Base-by-base conservation (phyloP, 257 asterid genomes). In the Lycium barbarum region DNA sequence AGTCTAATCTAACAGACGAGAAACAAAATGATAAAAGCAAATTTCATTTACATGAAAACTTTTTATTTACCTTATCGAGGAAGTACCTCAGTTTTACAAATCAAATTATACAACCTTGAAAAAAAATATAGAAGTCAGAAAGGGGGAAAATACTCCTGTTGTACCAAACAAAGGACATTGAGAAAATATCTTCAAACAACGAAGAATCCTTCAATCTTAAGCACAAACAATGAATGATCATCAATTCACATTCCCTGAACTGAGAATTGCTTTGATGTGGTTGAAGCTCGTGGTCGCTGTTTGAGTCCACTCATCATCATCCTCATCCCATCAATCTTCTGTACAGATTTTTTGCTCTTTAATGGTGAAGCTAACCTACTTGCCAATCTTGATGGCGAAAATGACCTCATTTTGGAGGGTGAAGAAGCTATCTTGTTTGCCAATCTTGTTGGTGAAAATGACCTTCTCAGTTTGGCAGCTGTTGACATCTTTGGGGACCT, bases 361-460 rank as follows among this genome's bases (percentile, higher is more conserved):
- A 92, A 74, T 68, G 93, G 93, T 13, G 92, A 91, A 81, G 87
- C 89, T 38, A 85, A n/a, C 73, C 59, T 85, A 51, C 58, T 85
- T 68, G 81, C 85, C 70, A 83, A 67, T 51, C 85, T 67, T 51
- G 85, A 83, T 33, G 85, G 85, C 14, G 81, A 68, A 68, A 83
- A 83, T 18, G 85, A 83, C 51, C 70, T 80, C 72, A 84, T 54
- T 81, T 82, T 85, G 36, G 87, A 62, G 5, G 91, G 93, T 8
- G 94, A n/a, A 84, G 83, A 83, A 26, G 70, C 85, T 83, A 83
- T 47, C 90, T 85, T 88, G 86, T 88, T 91, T 51, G 91, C 93
- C 87, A 94, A 79, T 85, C 92, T 88, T 7, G 98, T 86, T 55
- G 95, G 96, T n/a, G 98, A 89, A 90, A 95, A 88, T 9, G 92